phyloP scores from a whole-genome alignment of 2,329 filamentous ascomycete genomes.

The Periglandula ipomoeae region DNA sequence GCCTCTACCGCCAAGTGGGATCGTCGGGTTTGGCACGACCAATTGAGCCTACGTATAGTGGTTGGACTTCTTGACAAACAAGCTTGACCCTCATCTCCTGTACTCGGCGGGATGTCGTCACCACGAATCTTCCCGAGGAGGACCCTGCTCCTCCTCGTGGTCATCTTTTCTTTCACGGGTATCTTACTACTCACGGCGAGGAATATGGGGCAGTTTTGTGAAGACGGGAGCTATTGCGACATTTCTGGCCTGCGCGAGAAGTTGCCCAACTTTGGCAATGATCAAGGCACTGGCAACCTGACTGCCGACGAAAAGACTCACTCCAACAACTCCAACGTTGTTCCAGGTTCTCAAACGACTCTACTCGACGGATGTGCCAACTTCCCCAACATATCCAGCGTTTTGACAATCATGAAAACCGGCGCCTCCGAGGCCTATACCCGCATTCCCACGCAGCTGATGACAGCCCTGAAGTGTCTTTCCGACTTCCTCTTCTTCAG shows the following conservation, averaged over 20 bases:
- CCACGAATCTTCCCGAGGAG: conserved; percentile 21
- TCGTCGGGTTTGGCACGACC: not conserved
- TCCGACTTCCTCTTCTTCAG: conserved; percentile 47
- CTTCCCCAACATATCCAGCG: conserved; percentile 35
- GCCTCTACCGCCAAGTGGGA: not conserved
- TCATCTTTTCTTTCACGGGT: conserved; percentile 19
- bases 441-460: conserved; percentile 43
- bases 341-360: conserved; percentile 9
- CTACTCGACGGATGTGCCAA: conserved; percentile 23
- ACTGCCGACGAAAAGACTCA: not conserved
- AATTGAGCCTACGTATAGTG: not conserved
- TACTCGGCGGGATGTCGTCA: conserved; percentile 10
- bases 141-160: conserved; percentile 16
- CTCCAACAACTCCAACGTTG: not conserved
- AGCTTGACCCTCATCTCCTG: not conserved
- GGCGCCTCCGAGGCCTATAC: conserved; percentile 45
- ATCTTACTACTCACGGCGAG: conserved; percentile 24
- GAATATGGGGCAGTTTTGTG: conserved; percentile 20
- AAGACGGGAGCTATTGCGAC: conserved; percentile 20
- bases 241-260: conserved; percentile 5
- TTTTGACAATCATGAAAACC: conserved; percentile 47
- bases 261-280: conserved; percentile 4
- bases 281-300: not conserved
- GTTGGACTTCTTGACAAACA: conserved; percentile 8
- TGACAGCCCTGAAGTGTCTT: conserved; percentile 41